Percentiles rank a stretch among this genome's conserved stretches.
Evolutionary conservation across 2,329 filamentous ascomycete genomes (phyloP).

Genomic region (Cercospora berteroae): DNA sequence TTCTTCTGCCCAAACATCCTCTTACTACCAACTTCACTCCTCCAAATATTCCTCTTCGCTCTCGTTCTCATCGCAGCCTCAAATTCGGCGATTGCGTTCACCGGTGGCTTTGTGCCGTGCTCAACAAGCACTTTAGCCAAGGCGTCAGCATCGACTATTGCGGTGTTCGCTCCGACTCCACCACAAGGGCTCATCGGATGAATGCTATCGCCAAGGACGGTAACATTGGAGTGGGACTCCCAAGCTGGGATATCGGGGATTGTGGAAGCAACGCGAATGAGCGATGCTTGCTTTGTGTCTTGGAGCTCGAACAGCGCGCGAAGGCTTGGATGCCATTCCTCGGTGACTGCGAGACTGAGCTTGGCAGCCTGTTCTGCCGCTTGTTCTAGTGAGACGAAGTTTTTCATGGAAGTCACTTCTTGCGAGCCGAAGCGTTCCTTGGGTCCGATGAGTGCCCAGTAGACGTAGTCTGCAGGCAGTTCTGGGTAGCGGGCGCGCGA

Average conservation of each 20-base stretch:
- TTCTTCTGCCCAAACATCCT: constrained; percentile 31
- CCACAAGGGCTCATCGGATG: constrained; percentile 50
- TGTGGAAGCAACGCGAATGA: constrained; percentile 38
- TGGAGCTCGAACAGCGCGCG: constrained; percentile 25
- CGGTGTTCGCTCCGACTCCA: constrained; percentile 48
- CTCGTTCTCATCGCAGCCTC: constrained; percentile 42
- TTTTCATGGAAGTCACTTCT: not conserved
- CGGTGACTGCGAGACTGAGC: constrained; percentile 21
- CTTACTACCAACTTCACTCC: constrained; percentile 28
- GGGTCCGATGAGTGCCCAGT: constrained; percentile 28
- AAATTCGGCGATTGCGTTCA: constrained; percentile 36
- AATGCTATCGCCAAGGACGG: constrained; percentile 47
- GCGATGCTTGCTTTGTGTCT: constrained; percentile 33
- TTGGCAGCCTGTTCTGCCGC: constrained; percentile 17
- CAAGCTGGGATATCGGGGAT: constrained; percentile 37
- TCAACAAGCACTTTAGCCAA: constrained; percentile 41
- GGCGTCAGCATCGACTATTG: constrained; percentile 44
- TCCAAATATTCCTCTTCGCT: constrained; percentile 33
- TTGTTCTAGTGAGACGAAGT: constrained; percentile 8
- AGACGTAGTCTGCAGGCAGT: constrained; percentile 26
- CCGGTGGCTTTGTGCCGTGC: constrained; percentile 29
- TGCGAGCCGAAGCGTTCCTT: constrained; percentile 24
- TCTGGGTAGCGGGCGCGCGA: constrained; percentile 15
- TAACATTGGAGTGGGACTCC: constrained; percentile 38
- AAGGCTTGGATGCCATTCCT: constrained; percentile 26